Evolutionary conservation across 768 basidiomycete genomes (phyloP), one percentile per base, ranked within the genome.

Genomic region (Lepiota venenata): DNA sequence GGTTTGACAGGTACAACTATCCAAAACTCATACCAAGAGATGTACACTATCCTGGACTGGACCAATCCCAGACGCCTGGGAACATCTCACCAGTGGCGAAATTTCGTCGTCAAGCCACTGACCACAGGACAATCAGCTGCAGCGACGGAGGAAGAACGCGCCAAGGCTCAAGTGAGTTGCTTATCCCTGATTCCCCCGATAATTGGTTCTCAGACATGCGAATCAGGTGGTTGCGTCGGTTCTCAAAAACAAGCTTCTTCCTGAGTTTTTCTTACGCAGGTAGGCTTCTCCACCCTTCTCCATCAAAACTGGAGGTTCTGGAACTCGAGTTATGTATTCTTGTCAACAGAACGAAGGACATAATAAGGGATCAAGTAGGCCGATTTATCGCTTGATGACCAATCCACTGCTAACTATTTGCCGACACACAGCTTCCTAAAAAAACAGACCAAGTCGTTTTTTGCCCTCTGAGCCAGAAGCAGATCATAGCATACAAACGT

Each of bases 1-100:
- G 96, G 93, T 0, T 74, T 98, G 42, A 97, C 94, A 0, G 93
- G 91, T 16, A 85, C 88, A 14, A 74, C 80, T 25, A 76, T 78
- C 35, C 96, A 98, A 64, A 99, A 98, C 61, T 81, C 84, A 0
- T 94, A 95, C 64, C 79, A 82, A 40, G 96, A 98, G 66, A 74
- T 98, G 60, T 95, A 93, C 89, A 90, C 91, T 1, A 84, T 99
- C 32, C 71, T 98, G 29, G 84, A 96, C 64, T 98, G 93, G 89
- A 87, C 88, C n/a, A 88, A 86, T 56, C 93, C 93, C 0, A 90
- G 86, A 0, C 72, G 74, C 21, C 67, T 96, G 8, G 96, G 95
- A 0, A 84, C 82, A 0, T 64, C 71, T 22, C 76, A 75, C 29
- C 84, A 98, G 58, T 98, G 94, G 93, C 79, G 84, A 41, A 76